Evolutionary conservation across 2,329 filamentous ascomycete species (phyloP).

Genomic region (Calonectria naviculata): DNA sequence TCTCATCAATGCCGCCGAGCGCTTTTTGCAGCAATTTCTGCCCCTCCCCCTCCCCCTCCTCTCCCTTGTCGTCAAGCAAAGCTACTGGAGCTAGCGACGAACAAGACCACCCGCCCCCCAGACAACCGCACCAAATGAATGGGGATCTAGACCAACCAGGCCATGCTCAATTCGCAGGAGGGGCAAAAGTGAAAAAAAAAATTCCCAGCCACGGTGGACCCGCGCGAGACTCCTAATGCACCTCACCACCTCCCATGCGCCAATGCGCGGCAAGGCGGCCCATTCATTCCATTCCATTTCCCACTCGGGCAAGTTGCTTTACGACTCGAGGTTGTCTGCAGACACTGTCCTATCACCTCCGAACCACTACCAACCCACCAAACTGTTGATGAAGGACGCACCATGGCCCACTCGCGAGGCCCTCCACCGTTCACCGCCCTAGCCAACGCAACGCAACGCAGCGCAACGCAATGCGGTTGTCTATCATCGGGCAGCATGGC

Average conservation of each 20-base stretch:
- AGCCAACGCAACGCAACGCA: background rate
- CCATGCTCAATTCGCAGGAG: constrained; percentile 33
- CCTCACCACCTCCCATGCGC: constrained; percentile 29
- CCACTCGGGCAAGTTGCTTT: constrained; percentile 8
- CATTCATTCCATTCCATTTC: constrained; percentile 5
- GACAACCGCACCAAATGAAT: constrained; percentile 15
- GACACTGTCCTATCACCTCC: background rate
- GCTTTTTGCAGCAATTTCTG: constrained; percentile 19
- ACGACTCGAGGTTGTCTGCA: background rate
- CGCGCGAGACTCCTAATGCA: constrained; percentile 31
- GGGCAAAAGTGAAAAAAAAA: constrained; percentile 28
- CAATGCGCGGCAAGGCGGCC: constrained; percentile 21
- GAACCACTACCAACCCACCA: constrained; percentile 25
- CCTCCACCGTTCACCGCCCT: constrained; percentile 8
- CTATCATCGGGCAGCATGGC: constrained; percentile 1
- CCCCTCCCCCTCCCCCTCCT: constrained; percentile 25
- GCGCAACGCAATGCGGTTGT: constrained; percentile 3
- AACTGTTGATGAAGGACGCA: constrained; percentile 23
- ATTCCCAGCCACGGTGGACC: constrained; percentile 32
- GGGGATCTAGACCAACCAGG: background rate
- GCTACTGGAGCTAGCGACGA: constrained; percentile 13
- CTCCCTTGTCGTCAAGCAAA: constrained; percentile 24
- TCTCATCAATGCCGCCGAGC: constrained; percentile 8
- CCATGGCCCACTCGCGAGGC: constrained; percentile 1
- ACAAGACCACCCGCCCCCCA: constrained; percentile 32